Conservation (phyloP, 805 yeast species). For the Candida hungchunana region DNA sequence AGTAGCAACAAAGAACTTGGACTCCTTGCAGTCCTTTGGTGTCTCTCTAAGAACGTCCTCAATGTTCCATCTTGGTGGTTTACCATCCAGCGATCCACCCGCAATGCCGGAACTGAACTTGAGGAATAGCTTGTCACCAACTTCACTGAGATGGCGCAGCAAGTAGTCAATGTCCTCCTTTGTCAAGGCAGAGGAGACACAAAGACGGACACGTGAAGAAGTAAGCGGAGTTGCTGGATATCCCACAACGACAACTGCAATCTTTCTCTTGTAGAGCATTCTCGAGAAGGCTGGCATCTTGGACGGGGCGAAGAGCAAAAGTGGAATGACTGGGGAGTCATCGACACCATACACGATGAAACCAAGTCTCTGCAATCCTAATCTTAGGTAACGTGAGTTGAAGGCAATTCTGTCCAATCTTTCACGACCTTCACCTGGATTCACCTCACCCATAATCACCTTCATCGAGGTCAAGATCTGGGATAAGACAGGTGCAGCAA, state of each 20-base stretch:
- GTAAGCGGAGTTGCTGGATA: conserved; percentile 96
- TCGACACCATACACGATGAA: conserved; percentile 93
- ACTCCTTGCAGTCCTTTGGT: conserved; percentile 55
- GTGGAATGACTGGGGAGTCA: conserved; percentile 94
- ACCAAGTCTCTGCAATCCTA: conserved; percentile 88
- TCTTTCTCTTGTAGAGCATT: conserved; percentile 68
- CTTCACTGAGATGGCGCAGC: conserved; percentile 62
- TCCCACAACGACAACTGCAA: conserved; percentile 95
- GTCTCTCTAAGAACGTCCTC: conserved; percentile 74
- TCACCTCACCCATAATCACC: conserved; percentile 74
- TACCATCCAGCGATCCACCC: conserved; percentile 58
- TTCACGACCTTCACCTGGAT: conserved; percentile 91
- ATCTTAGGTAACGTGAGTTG: conserved; percentile 87
- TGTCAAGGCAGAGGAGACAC: conserved; percentile 88
- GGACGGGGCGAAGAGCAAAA: conserved; percentile 82
- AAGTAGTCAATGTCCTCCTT: conserved; percentile 89
- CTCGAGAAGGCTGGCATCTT: conserved; percentile 93
- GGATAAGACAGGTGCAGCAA: conserved; percentile 85
- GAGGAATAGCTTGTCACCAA: conserved; percentile 72
- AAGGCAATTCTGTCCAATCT: conserved; percentile 91
- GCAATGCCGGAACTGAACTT: conserved; percentile 77
- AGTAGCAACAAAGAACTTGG: conserved; percentile 31
- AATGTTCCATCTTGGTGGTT: conserved; percentile 70
- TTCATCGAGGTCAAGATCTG: conserved; percentile 80
- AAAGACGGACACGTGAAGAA: conserved; percentile 85